Evolutionary conservation across 441 rosid species (phyloP).

Genomic region (Brassica hybrid): DNA sequence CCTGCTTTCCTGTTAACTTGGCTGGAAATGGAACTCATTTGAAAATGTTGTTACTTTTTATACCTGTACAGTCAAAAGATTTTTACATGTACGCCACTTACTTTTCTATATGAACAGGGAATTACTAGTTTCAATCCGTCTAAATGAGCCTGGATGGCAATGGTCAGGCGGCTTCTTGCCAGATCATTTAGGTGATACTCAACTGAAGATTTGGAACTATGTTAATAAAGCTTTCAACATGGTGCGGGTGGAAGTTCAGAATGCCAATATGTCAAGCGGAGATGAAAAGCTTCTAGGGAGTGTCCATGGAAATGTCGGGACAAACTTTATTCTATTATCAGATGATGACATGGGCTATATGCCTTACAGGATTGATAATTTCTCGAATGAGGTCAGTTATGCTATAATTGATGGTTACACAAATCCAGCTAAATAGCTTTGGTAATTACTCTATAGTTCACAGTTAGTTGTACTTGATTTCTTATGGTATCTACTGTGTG

Average conservation of each 20-base stretch:
- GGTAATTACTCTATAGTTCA: slow-evolving; percentile 19
- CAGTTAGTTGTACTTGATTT: not conserved
- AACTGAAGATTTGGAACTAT: slow-evolving; percentile 89
- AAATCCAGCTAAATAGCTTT: slow-evolving; percentile 16
- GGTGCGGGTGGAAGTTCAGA: slow-evolving; percentile 96
- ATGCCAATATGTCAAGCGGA: slow-evolving; percentile 79
- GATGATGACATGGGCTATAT: slow-evolving; percentile 94
- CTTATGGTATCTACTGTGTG: not conserved
- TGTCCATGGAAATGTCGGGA: slow-evolving; percentile 85
- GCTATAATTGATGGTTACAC: slow-evolving; percentile 34
- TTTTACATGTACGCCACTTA: slow-evolving; percentile 34
- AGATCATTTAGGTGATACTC: slow-evolving; percentile 94
- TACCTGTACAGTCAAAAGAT: not conserved
- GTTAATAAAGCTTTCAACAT: slow-evolving; percentile 69
- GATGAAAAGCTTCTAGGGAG: slow-evolving; percentile 83
- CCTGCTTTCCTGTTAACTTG: slow-evolving; percentile 4
- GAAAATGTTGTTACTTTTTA: slow-evolving; percentile 13
- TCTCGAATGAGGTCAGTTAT: slow-evolving; percentile 88
- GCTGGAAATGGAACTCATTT: slow-evolving; percentile 4
- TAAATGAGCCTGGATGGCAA: slow-evolving; percentile 96
- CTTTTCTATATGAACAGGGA: slow-evolving; percentile 62
- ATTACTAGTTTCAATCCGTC: slow-evolving; percentile 78
- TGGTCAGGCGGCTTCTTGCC: slow-evolving; percentile 99
- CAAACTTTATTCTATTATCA: slow-evolving; percentile 88
- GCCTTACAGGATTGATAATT: slow-evolving; percentile 99